These are phyloP conservation scores for Ilyonectria destructans DNA, from an alignment of 2,329 filamentous ascomycete species.

Conservation along the genomic window DNA sequence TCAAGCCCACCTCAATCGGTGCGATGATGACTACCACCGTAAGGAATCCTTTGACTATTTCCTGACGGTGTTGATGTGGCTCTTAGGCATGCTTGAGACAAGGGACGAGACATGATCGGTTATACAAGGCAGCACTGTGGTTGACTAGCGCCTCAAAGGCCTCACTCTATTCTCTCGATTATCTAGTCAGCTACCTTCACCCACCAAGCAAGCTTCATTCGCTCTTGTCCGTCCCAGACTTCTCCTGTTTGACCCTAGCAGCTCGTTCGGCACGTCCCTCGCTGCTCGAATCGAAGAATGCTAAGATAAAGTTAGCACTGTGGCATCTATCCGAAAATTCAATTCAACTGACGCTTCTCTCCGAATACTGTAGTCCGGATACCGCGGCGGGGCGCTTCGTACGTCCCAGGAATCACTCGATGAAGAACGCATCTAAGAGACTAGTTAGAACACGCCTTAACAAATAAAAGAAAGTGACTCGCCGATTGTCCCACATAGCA, in stretches of 20 bases:
- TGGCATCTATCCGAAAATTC: too few relatives aligned
- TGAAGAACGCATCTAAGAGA: constrained; percentile 22
- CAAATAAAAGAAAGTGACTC: not conserved
- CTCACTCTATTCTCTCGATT: too few relatives aligned
- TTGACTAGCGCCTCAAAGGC: too few relatives aligned
- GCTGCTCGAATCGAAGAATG: constrained; percentile 31
- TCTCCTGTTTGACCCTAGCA: constrained; percentile 7
- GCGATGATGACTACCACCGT: too few relatives aligned
- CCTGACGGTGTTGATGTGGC: too few relatives aligned
- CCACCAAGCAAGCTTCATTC: not conserved
- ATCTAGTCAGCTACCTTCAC: too few relatives aligned
- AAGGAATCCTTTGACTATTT: too few relatives aligned
- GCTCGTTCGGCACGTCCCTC: constrained; percentile 32
- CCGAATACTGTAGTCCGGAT: constrained; percentile 36
- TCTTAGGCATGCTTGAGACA: too few relatives aligned
- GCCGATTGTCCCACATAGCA: constrained; percentile 66
- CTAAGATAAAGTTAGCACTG: not conserved
- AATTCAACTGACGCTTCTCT: constrained; percentile 25
- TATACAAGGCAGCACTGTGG: too few relatives aligned
- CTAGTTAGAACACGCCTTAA: not conserved
- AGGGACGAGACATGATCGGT: too few relatives aligned
- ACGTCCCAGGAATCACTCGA: constrained; percentile 36
- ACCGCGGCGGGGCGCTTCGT: constrained; percentile 33
- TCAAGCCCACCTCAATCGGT: too few relatives aligned
- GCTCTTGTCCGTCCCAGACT: not conserved